phyloP scores from a whole-genome alignment of 2,329 filamentous ascomycete species.

The Aspergillus pseudoterreus region DNA sequence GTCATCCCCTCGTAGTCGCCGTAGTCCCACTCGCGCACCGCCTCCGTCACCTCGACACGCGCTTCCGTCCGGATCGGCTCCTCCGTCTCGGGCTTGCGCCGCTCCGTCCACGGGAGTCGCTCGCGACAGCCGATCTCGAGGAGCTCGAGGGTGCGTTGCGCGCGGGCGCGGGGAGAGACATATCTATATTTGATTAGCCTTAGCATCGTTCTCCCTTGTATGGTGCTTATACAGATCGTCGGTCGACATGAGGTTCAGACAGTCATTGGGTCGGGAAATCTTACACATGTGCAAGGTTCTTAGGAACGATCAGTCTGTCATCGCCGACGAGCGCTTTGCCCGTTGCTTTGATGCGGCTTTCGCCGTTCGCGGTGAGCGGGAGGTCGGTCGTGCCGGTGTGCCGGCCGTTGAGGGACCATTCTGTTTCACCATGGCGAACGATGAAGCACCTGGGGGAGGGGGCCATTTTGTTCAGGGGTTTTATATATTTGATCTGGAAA shows the following conservation, averaged over 20 bases:
- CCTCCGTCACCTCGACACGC: constrained; percentile 63
- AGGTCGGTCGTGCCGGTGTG: constrained; percentile 88
- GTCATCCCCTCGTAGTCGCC: constrained; percentile 82
- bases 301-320: constrained; percentile 79
- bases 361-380: constrained; percentile 75
- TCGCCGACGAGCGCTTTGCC: constrained; percentile 79
- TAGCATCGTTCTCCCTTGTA: no score
- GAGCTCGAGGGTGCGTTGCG: constrained; percentile 86
- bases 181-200: constrained; percentile 48
- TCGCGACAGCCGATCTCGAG: constrained; percentile 69
- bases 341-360: constrained; percentile 70
- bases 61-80: constrained; percentile 53
- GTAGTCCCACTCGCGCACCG: constrained; percentile 83
- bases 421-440: constrained; percentile 87
- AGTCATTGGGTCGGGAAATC: constrained; percentile 18
- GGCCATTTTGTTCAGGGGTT: background rate
- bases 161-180: constrained; percentile 79
- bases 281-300: constrained; percentile 77
- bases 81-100: constrained; percentile 25
- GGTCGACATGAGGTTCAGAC: no score
- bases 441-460: constrained; percentile 69
- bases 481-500: background rate
- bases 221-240: no score
- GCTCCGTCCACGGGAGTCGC: constrained; percentile 64
- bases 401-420: constrained; percentile 84